These are phyloP conservation scores for Papiliotrema terrestris DNA, from an alignment of 1,284 basidiomycete genomes.

Conservation along the genomic window DNA sequence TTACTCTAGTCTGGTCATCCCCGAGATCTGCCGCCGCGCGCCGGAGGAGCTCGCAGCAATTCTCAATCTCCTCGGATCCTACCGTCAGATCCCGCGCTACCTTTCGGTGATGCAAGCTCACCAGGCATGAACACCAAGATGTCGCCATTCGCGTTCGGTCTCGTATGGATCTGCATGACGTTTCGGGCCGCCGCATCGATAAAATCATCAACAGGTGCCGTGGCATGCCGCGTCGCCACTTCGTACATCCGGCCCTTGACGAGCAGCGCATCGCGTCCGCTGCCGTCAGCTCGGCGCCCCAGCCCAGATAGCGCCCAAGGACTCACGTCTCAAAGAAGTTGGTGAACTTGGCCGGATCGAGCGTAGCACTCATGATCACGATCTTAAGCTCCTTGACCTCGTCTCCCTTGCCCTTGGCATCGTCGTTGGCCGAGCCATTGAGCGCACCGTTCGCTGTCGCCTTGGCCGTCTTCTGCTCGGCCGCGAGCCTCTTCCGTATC, in stretches of 20 bases:
- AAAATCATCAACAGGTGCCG: slow-evolving; percentile 74
- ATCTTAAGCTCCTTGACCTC: slow-evolving; percentile 63
- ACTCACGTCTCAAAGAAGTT: slow-evolving; percentile 75
- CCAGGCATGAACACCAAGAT: slow-evolving; percentile 91
- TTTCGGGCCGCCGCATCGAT: slow-evolving; percentile 83
- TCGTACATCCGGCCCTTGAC: slow-evolving; percentile 90
- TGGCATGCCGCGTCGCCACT: slow-evolving; percentile 76
- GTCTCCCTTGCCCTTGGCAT: slow-evolving; percentile 31
- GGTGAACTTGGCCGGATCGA: slow-evolving; percentile 92
- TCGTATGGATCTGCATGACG: slow-evolving; percentile 84
- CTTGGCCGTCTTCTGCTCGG: slow-evolving; percentile 49
- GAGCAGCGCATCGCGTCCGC: slow-evolving; percentile 62
- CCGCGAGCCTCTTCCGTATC: slow-evolving; percentile 57
- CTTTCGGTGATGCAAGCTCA: slow-evolving; percentile 24
- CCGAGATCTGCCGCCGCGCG: slow-evolving; percentile 65
- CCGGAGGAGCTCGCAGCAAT: slow-evolving; percentile 68
- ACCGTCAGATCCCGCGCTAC: slow-evolving; percentile 2
- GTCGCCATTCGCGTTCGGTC: slow-evolving; percentile 66
- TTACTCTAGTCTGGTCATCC: slow-evolving; percentile 55
- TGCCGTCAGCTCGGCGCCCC: slow-evolving; percentile 5
- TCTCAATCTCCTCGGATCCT: slow-evolving; percentile 97
- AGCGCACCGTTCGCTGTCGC: background rate
- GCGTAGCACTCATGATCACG: slow-evolving; percentile 94
- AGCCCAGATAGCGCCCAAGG: slow-evolving; percentile 4
- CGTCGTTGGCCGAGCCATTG: slow-evolving; percentile 24